Evolutionary conservation across 2,329 filamentous ascomycete species (phyloP), one percentile per base, ranked within the genome.

Genomic region (Calonectria pseudoreteaudii): DNA sequence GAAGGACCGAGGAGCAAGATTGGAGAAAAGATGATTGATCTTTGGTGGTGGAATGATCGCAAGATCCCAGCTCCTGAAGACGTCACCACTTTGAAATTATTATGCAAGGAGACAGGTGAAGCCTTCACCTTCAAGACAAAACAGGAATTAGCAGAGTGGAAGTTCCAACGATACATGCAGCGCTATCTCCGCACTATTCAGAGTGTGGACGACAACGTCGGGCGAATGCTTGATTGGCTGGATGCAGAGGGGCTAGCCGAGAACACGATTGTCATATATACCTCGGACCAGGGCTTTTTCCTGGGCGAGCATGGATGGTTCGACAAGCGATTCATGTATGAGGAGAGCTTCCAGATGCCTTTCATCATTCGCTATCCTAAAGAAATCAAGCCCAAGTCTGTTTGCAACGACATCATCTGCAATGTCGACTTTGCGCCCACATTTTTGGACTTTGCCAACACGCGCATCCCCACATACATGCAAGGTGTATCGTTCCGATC

Each of bases 291-390:
- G 73, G 89, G 88, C 8, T 90, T 90, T 82, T 90, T 90, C 79
- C 85, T 90, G 0, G 88, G 88, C 9, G 89, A 90, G 72, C 89
- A 90, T 72, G 88, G 89, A 66, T 90, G 88, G 88, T 90, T 90
- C 75, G 89, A 90, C 78, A 90, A 90, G 81, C 86, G 89, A 3
- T 90, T 90, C 79, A 90, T 90, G 86, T 90, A 90, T 79, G 88
- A 91, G 73, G 87, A 90, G 78, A 85, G 83, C n/a, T 90, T 90
- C 81, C 88, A 90, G 79, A 90, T 90, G 89, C 88, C 89, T 0
- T 88, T 90, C 56, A 77, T 90, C 5, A 83, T 88, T 9, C 84
- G 86, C 0, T 88, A 87, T 56, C 88, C 89, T 0, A 73, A 62
- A 0, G 83, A 83, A 64, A 88, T 90, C 69, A 50, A 67, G 0